These are phyloP conservation scores for Chimonanthus praecox DNA, from an alignment of 164 flowering plant species.

Conservation along the genomic window DNA sequence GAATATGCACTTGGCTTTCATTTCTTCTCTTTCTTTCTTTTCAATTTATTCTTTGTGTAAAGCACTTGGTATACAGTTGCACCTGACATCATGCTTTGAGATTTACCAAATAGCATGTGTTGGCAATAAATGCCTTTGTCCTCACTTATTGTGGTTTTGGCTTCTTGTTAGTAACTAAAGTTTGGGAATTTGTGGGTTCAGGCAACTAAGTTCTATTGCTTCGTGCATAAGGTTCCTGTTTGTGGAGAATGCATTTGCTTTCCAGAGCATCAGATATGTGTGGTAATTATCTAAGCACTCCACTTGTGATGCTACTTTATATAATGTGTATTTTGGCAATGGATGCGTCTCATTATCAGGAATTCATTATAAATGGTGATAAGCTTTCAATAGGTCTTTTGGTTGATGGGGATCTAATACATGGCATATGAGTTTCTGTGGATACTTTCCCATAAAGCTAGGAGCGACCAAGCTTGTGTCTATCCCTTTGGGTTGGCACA, in stretches of 20 bases:
- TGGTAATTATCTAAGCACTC: constrained; percentile 41
- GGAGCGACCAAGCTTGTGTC: too few species aligned
- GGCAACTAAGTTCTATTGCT: constrained; percentile 98
- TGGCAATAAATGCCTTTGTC: background rate
- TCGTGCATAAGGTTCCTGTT: constrained; percentile 95
- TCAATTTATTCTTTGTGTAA: too few species aligned
- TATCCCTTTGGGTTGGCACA: too few species aligned
- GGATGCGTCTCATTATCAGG: background rate
- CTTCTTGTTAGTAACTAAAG: constrained; percentile 4
- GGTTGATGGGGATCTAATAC: background rate
- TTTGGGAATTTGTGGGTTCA: constrained; percentile 28
- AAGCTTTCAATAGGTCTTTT: background rate
- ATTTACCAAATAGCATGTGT: background rate
- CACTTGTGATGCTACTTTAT: background rate
- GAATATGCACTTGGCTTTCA: too few species aligned
- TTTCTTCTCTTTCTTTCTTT: too few species aligned
- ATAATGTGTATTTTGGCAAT: background rate
- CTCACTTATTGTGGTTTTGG: background rate
- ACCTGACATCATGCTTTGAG: background rate
- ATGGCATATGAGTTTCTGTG: background rate
- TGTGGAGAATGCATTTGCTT: constrained; percentile 99
- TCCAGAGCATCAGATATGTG: constrained; percentile 92
- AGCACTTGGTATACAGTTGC: background rate
- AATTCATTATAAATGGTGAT: too few species aligned
- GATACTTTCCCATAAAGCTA: background rate